Evolutionary conservation across 2,329 filamentous ascomycete genomes (phyloP).

Genomic region (Talaromyces sp.): DNA sequence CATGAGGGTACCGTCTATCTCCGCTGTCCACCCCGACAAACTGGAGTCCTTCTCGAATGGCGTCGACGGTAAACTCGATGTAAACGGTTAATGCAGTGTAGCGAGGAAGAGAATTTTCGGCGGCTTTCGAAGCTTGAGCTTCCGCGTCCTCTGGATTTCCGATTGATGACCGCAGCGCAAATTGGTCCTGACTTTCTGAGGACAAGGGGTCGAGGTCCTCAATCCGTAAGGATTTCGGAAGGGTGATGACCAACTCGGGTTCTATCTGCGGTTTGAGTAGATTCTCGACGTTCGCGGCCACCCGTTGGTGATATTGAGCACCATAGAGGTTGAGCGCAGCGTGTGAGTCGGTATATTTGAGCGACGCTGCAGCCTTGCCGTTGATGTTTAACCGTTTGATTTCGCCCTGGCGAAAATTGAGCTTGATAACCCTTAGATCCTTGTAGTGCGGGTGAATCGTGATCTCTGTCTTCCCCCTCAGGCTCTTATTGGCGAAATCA

Average conservation of each 20-base stretch:
- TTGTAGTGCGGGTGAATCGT: slow-evolving; percentile 63
- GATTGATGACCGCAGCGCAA: slow-evolving; percentile 39
- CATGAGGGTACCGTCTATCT: slow-evolving; percentile 82
- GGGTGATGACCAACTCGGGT: slow-evolving; percentile 54
- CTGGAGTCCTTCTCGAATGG: slow-evolving; percentile 80
- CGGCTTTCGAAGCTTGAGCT: slow-evolving; percentile 28
- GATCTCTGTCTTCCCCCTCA: slow-evolving; percentile 78
- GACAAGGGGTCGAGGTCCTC: slow-evolving; percentile 55
- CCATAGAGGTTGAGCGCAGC: slow-evolving; percentile 51
- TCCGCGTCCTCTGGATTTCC: slow-evolving; percentile 35
- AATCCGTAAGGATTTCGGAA: slow-evolving; percentile 60
- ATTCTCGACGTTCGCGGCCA: slow-evolving; percentile 64
- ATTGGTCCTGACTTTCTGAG: slow-evolving; percentile 44
- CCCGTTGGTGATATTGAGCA: slow-evolving; percentile 69
- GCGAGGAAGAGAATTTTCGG: slow-evolving; percentile 38
- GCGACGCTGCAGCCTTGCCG: slow-evolving; percentile 33
- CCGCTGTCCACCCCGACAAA: slow-evolving; percentile 81
- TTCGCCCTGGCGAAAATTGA: slow-evolving; percentile 61
- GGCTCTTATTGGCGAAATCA: slow-evolving; percentile 69
- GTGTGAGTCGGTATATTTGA: slow-evolving; percentile 39
- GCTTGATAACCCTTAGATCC: slow-evolving; percentile 51
- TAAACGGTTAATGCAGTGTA: slow-evolving; percentile 60
- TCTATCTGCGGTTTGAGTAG: slow-evolving; percentile 49
- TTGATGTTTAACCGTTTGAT: slow-evolving; percentile 49
- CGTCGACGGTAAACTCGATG: slow-evolving; percentile 73